Percentiles rank a stretch among this genome's conserved stretches.
Conservation (phyloP, 148 eudicot species). For the Hydrangea macrophylla region DNA sequence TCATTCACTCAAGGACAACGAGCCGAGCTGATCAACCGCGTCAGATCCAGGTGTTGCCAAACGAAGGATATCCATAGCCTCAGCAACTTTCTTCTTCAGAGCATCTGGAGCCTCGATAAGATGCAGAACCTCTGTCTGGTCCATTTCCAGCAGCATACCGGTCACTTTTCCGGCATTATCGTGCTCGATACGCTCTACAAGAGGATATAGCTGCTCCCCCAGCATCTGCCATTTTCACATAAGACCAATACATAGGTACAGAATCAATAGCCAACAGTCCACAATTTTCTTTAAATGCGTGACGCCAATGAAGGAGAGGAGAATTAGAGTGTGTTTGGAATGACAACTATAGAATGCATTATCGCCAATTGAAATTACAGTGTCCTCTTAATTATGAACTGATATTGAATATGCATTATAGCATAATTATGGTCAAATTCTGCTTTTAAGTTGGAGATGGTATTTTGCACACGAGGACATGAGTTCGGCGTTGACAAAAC, state of each 20-base stretch:
- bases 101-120: constrained; percentile 53
- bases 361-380: too few species aligned
- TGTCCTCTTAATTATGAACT: too few species aligned
- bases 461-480: too few species aligned
- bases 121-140: constrained; percentile 53
- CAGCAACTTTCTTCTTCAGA: constrained; percentile 44
- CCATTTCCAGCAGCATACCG: constrained; percentile 56
- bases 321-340: too few species aligned
- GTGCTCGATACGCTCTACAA: constrained; percentile 39
- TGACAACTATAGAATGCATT: too few species aligned
- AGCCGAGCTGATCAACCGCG: constrained; percentile 20
- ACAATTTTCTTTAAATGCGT: too few species aligned
- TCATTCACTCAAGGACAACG: constrained; percentile 21
- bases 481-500: too few species aligned
- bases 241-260: neutral
- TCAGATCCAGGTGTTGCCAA: constrained; percentile 21
- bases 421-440: too few species aligned
- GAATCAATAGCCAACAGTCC: neutral
- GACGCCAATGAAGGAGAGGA: neutral
- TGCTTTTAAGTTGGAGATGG: too few species aligned
- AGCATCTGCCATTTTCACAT: constrained; percentile 33
- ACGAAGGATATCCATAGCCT: constrained; percentile 45
- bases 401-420: too few species aligned
- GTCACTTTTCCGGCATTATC: constrained; percentile 47
- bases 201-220: constrained; percentile 47